Percentiles rank a stretch among this genome's conserved stretches.
Conservation (phyloP, 1,284 basidiomycete species). For the Ustilago sp. region DNA sequence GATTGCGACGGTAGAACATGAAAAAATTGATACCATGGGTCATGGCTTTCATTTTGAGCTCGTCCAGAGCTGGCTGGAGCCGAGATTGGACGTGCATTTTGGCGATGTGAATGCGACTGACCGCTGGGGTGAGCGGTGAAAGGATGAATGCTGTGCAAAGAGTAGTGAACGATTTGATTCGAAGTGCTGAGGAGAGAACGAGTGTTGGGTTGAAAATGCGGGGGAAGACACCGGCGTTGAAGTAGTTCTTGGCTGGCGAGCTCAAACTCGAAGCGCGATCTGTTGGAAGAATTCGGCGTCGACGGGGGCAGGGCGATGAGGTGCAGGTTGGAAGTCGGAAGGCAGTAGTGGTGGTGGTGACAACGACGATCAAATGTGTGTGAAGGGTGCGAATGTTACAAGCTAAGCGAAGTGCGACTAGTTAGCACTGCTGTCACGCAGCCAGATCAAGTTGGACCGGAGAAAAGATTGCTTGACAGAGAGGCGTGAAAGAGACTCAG, state of each 20-base stretch:
- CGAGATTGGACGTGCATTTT: constrained; percentile 64
- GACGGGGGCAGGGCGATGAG: neutral
- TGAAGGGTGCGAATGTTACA: neutral
- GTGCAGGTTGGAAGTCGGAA: neutral
- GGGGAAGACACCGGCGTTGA: no score
- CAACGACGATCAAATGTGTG: neutral
- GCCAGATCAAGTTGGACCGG: neutral
- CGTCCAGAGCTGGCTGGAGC: constrained; percentile 50
- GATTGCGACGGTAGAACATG: constrained; percentile 60
- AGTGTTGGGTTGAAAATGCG: no score
- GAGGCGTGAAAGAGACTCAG: constrained; percentile 28
- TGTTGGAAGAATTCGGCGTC: neutral
- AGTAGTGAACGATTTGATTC: neutral
- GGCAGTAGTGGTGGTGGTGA: neutral
- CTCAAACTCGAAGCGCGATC: neutral
- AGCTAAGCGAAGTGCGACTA: neutral
- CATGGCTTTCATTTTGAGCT: constrained; percentile 57
- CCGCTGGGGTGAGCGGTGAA: neutral
- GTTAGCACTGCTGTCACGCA: neutral
- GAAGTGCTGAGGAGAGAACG: no score
- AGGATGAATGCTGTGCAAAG: neutral
- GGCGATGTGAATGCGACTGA: neutral
- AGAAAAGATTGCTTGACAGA: neutral
- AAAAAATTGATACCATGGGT: constrained; percentile 51
- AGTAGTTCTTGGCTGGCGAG: no score